Evolutionary conservation across 2,329 filamentous ascomycete genomes (phyloP).

Genomic region (Fusarium piperis): DNA sequence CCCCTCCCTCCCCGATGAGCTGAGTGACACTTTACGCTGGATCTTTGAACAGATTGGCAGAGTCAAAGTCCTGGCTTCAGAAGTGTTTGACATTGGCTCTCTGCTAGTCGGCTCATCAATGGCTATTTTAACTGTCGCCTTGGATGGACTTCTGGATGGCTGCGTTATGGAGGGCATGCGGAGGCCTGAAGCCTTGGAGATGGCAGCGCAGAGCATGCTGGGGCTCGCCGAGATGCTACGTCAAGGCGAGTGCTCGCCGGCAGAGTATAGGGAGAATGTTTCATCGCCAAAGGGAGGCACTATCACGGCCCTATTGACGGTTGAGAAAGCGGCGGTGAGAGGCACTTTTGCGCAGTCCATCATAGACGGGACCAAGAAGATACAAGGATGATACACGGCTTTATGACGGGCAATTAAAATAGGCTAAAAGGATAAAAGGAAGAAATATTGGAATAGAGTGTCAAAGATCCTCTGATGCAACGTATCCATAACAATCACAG

Average conservation of each 20-base stretch:
- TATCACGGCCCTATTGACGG: constrained; percentile 1
- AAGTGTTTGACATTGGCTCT: constrained; percentile 11
- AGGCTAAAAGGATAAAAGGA: not conserved
- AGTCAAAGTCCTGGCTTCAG: constrained; percentile 4
- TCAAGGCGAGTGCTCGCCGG: not conserved
- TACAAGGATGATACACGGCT: not conserved
- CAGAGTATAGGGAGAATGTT: constrained; percentile 5
- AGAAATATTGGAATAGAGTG: not conserved
- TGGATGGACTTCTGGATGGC: constrained; percentile 11
- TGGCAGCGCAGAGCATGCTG: constrained; percentile 5
- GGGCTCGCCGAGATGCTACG: constrained; percentile 9
- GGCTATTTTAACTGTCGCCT: constrained; percentile 3
- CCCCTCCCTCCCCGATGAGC: not conserved
- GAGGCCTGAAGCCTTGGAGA: constrained; percentile 8
- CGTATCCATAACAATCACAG: too few species aligned
- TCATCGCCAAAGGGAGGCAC: constrained; percentile 8
- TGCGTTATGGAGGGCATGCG: constrained; percentile 9
- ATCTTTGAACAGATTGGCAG: constrained; percentile 9
- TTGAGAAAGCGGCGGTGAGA: constrained; percentile 10
- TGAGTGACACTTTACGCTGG: constrained; percentile 2
- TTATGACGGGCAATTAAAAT: not conserved
- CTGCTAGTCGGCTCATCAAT: constrained; percentile 9
- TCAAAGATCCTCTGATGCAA: not conserved
- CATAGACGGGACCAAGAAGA: not conserved
- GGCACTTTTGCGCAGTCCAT: constrained; percentile 2